A percentile compares a stretch with the other conserved stretches of the same genome.
Conservation (phyloP, 495 filamentous ascomycete species). For the Tuber umbilicatum region DNA sequence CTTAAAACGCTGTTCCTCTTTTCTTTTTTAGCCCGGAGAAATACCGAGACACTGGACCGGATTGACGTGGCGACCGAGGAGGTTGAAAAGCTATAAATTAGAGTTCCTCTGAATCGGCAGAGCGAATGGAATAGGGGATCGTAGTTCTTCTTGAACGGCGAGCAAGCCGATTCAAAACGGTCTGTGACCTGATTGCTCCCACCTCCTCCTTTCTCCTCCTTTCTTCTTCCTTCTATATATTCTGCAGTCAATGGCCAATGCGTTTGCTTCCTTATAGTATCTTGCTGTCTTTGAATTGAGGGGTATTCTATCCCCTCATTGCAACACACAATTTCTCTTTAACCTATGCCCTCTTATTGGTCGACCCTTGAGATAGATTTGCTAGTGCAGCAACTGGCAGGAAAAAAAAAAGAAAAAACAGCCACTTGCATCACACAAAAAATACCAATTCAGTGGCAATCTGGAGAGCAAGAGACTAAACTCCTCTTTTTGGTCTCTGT, state of each 20-base stretch:
- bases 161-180: not conserved
- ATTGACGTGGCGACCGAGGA: not conserved
- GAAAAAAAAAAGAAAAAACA: not conserved
- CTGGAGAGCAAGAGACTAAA: not conserved
- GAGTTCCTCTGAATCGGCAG: not conserved
- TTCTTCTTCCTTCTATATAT: not conserved
- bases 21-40: not conserved
- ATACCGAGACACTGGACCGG: not conserved
- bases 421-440: not conserved
- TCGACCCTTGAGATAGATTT: not conserved
- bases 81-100: not conserved
- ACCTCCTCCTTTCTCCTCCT: not conserved
- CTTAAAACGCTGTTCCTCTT: not conserved
- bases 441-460: not conserved
- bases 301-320: constrained; percentile 4
- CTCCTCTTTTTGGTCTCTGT: not conserved
- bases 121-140: not conserved
- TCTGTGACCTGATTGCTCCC: not conserved
- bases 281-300: not conserved
- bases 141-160: not conserved
- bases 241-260: not conserved
- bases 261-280: not conserved
- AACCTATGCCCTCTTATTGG: not conserved
- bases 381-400: not conserved
- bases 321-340: not conserved